A percentile compares a stretch with the other conserved stretches of the same genome.
Conservation (phyloP, 2,329 filamentous ascomycete genomes). For the Westerdykella ornata region DNA sequence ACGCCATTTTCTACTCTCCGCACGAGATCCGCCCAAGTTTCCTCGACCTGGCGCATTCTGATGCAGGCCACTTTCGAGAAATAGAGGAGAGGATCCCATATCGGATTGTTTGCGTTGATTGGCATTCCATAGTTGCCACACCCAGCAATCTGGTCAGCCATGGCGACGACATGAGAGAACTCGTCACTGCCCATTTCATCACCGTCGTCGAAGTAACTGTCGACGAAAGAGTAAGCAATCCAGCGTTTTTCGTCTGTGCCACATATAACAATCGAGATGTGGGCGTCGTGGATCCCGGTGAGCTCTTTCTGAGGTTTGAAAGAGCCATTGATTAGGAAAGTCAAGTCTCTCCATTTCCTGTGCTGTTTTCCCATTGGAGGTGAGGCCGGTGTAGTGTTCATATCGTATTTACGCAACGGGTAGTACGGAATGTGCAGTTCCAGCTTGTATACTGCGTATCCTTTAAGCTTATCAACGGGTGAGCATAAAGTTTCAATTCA, state of each 20-base stretch:
- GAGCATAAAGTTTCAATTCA: not conserved
- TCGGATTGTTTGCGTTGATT: not conserved
- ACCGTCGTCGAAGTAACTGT: constrained; percentile 1
- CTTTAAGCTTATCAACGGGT: not conserved
- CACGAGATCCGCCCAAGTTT: constrained; percentile 5
- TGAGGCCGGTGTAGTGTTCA: not conserved
- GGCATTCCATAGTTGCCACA: not conserved
- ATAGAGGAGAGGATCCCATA: constrained; percentile 6
- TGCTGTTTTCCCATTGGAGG: too few species aligned
- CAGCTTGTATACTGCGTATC: constrained; percentile 3
- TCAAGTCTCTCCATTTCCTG: constrained; percentile 1
- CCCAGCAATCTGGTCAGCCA: constrained; percentile 3
- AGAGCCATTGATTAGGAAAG: constrained; percentile 1
- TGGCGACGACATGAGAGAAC: constrained; percentile 1
- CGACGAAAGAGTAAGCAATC: constrained; percentile 5
- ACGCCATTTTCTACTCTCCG: not conserved
- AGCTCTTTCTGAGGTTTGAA: not conserved
- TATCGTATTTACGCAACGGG: not conserved
- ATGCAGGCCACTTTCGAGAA: not conserved
- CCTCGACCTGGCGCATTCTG: not conserved
- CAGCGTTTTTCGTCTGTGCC: constrained; percentile 5
- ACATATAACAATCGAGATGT: constrained; percentile 3
- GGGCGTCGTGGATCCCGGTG: constrained; percentile 2
- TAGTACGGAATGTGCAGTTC: constrained; percentile 9
- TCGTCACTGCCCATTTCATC: constrained; percentile 1